These are phyloP conservation scores for Solanum microdontum DNA, from an alignment of 257 asterid genomes.

Conservation along the genomic window DNA sequence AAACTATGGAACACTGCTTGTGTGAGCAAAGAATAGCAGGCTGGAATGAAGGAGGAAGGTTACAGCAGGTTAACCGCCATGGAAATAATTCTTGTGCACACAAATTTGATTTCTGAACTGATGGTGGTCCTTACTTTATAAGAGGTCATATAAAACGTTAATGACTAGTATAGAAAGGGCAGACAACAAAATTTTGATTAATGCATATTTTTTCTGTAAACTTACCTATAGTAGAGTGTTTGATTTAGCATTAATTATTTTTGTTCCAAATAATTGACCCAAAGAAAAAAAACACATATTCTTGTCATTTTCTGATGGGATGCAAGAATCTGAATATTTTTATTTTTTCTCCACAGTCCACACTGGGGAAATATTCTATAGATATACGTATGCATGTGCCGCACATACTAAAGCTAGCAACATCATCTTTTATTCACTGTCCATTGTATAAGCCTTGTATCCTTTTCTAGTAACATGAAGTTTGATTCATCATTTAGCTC, in stretches of 20 bases:
- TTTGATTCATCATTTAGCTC: background rate
- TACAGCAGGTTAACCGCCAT: background rate
- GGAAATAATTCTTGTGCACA: background rate
- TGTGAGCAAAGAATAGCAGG: background rate
- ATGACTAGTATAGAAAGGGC: background rate
- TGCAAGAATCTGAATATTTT: background rate
- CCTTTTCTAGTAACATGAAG: background rate
- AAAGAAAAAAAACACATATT: background rate
- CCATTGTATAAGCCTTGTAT: background rate
- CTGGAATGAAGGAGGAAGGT: background rate
- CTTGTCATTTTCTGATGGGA: background rate
- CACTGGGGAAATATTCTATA: background rate
- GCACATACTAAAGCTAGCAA: background rate
- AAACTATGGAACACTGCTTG: background rate
- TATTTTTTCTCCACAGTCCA: background rate
- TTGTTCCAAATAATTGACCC: background rate
- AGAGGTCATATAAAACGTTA: background rate
- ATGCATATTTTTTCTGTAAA: background rate
- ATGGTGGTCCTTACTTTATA: background rate
- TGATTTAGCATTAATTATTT: background rate
- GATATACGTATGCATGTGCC: background rate
- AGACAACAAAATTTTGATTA: background rate
- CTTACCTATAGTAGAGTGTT: background rate
- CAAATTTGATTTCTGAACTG: background rate
- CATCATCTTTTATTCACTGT: background rate